Conservation (phyloP, 2,329 filamentous ascomycete species). For the Fusarium equiseti region DNA sequence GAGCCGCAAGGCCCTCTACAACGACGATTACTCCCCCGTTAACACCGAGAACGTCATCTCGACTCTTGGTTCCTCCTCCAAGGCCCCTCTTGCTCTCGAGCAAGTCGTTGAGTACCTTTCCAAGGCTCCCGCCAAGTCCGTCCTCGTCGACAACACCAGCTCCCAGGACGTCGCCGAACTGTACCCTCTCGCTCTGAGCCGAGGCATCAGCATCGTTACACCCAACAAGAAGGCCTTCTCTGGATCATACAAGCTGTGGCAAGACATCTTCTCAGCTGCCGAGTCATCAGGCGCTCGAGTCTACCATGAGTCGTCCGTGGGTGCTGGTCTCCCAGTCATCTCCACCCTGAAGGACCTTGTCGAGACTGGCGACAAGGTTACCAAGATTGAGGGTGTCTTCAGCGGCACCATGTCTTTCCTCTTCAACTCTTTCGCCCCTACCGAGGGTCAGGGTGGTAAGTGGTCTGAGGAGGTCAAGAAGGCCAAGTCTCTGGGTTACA, state of each 20-base stretch:
- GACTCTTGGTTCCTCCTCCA: conserved; percentile 72
- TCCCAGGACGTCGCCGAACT: conserved; percentile 84
- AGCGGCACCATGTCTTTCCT: conserved; percentile 98
- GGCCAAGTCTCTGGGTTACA: conserved; percentile 93
- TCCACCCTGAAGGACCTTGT: conserved; percentile 95
- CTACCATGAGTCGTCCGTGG: conserved; percentile 95
- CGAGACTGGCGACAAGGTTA: conserved; percentile 91
- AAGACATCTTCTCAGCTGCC: conserved; percentile 84
- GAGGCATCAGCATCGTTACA: conserved; percentile 91
- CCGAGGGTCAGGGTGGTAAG: conserved; percentile 76
- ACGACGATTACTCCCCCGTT: conserved; percentile 77
- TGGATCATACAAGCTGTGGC: conserved; percentile 82
- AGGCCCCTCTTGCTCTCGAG: conserved; percentile 73
- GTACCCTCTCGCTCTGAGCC: conserved; percentile 84
- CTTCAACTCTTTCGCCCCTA: conserved; percentile 96
- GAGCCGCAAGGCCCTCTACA: conserved; percentile 84
- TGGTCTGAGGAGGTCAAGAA: conserved; percentile 94
- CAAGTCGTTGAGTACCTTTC: conserved; percentile 83
- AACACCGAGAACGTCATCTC: conserved; percentile 70
- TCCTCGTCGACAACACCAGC: conserved; percentile 96
- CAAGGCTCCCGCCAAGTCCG: conserved; percentile 79
- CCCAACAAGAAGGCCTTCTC: conserved; percentile 99
- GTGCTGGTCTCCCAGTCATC: conserved; percentile 92
- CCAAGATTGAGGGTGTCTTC: conserved; percentile 95
- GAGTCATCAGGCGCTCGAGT: conserved; percentile 79